Conservation (phyloP, 305 asterid genomes). For the Rubia tinctorum region DNA sequence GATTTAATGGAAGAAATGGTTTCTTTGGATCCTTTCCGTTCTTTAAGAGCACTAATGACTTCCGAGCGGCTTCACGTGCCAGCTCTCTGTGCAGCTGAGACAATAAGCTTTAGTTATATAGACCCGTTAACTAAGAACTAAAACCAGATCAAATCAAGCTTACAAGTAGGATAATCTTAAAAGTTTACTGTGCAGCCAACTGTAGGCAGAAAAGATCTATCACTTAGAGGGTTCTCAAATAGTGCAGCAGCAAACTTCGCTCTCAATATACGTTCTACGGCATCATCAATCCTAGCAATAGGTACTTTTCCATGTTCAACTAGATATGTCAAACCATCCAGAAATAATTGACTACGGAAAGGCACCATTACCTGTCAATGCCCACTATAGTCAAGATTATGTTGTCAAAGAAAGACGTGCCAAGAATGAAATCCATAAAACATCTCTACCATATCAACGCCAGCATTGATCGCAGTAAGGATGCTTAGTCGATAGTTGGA, state of each 20-base stretch:
- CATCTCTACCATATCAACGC: slow-evolving; percentile 69
- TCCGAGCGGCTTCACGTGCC: slow-evolving; percentile 94
- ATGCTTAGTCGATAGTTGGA: slow-evolving; percentile 62
- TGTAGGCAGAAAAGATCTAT: slow-evolving; percentile 48
- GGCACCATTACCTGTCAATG: slow-evolving; percentile 83
- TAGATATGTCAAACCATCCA: slow-evolving; percentile 53
- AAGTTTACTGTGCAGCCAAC: slow-evolving; percentile 71
- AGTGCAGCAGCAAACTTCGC: slow-evolving; percentile 83
- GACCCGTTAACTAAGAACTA: background rate
- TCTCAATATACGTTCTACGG: slow-evolving; percentile 83
- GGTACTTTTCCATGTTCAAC: slow-evolving; percentile 67
- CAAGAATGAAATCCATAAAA: background rate
- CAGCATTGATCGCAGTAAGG: slow-evolving; percentile 64
- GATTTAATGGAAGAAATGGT: slow-evolving; percentile 73
- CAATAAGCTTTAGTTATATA: slow-evolving; percentile 14
- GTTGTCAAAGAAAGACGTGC: background rate
- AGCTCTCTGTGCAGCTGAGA: slow-evolving; percentile 71
- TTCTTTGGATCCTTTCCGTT: slow-evolving; percentile 69
- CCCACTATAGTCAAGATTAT: background rate
- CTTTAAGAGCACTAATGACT: slow-evolving; percentile 85
- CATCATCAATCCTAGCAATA: slow-evolving; percentile 82
- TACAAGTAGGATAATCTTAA: slow-evolving; percentile 7
- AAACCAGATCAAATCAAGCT: background rate
- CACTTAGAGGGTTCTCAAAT: slow-evolving; percentile 72
- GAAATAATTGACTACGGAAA: slow-evolving; percentile 55